Evolutionary conservation across 2,329 filamentous ascomycete genomes (phyloP).

Genomic region (Sarocladiaceae sp.): DNA sequence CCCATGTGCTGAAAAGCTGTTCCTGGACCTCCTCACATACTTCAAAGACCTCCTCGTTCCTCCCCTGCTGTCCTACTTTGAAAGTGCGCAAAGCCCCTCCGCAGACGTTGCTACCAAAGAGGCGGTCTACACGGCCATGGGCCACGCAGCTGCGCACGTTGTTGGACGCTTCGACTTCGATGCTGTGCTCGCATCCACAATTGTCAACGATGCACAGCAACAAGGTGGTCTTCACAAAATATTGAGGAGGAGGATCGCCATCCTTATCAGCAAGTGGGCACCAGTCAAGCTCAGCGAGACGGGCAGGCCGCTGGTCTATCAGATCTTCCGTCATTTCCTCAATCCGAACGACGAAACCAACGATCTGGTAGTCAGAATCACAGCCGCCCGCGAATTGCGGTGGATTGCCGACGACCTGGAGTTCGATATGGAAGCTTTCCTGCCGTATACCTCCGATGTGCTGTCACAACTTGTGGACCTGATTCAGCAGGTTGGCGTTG

Average conservation of each 20-base stretch:
- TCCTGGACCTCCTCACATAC: constrained; percentile 84
- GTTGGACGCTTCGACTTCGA: constrained; percentile 78
- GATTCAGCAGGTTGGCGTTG: constrained; percentile 73
- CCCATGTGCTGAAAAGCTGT: constrained; percentile 89
- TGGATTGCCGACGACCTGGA: constrained; percentile 79
- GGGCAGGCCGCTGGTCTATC: constrained; percentile 72
- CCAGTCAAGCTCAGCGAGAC: constrained; percentile 67
- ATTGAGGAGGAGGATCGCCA: constrained; percentile 80
- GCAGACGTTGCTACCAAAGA: constrained; percentile 80
- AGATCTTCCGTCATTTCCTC: constrained; percentile 84
- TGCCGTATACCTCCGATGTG: constrained; percentile 71
- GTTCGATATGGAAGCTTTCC: constrained; percentile 69
- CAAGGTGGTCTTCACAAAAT: constrained; percentile 65
- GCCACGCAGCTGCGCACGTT: constrained; percentile 75
- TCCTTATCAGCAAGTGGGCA: constrained; percentile 87
- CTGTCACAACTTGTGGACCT: constrained; percentile 70
- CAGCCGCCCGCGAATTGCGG: constrained; percentile 80
- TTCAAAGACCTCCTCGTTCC: constrained; percentile 78
- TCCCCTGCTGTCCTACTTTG: constrained; percentile 79
- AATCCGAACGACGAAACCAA: constrained; percentile 74
- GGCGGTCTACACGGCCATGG: constrained; percentile 90
- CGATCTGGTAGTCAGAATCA: constrained; percentile 87
- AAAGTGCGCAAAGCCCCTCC: constrained; percentile 63
- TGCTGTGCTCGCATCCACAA: constrained; percentile 66
- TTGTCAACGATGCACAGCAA: constrained; percentile 74